Evolutionary conservation across 768 basidiomycete genomes (phyloP), one percentile per base, ranked within the genome.

Genomic region (Macrocybe gigantea): DNA sequence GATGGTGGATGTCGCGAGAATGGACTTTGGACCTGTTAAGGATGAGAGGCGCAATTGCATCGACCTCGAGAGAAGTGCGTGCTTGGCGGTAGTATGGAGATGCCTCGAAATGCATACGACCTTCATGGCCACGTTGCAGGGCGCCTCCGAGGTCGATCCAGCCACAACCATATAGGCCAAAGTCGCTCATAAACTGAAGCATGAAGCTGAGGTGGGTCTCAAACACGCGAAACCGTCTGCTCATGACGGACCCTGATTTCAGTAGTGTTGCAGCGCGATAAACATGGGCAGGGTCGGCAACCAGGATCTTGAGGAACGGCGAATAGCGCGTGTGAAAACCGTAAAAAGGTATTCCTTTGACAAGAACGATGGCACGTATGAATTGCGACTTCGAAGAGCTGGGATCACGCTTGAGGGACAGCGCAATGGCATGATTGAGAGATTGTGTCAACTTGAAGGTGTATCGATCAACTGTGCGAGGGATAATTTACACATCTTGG

Each of bases 271-370:
- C 78, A 9, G 84, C 77, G 31, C 89, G 85, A 57, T 72, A 80
- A 54, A 86, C 69, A 54, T 82, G 63, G 1, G 73, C 62, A 9
- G 95, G 94, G 55, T 95, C 82, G 38, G 73, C 72, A 38, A 93
- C 64, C 55, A 81, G 70, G 42, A 99, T 77, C 64, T 97, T 97
- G 64, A 98, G 79, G 69, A 88, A 99, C 6, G 92, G 92, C 5
- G 77, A 74, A 57, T 92, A 88, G 29, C 82, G 79, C 8, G 85
- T 72, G 62, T 92, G 87, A 63, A 93, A 98, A 7, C 96, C 94
- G 65, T 98, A 98, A 66, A 98, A 96, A 59, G 88, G 85, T 12
- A 93, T 70, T n/a, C 93, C 96, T 67, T 98, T 98, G 53, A 93
- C 89, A 44, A 94, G 73, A 41, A 91, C 61, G 36, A 96, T 76